These are phyloP conservation scores for Botrytis hyacinthi DNA, from an alignment of 2,329 filamentous ascomycete species.

Conservation along the genomic window DNA sequence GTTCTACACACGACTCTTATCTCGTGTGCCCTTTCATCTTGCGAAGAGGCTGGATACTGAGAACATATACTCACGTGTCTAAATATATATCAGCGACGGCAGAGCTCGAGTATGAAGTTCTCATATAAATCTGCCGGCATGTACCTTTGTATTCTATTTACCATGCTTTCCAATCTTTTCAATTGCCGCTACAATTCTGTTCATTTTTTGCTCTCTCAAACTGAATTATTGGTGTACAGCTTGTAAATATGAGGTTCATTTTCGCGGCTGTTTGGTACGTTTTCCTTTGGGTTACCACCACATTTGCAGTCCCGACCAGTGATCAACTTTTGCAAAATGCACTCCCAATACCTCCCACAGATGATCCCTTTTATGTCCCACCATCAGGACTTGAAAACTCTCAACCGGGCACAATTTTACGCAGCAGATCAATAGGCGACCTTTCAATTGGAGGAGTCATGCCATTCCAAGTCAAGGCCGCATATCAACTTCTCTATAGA, in stretches of 20 bases:
- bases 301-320: background rate
- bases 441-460: constrained; percentile 34
- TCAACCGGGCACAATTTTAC: constrained; percentile 40
- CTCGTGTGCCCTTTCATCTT: background rate
- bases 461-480: constrained; percentile 21
- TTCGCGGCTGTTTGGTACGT: background rate
- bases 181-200: background rate
- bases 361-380: constrained; percentile 42
- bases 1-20: background rate
- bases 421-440: constrained; percentile 29
- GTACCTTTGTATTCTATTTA: background rate
- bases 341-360: constrained; percentile 35
- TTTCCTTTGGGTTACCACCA: background rate
- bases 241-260: background rate
- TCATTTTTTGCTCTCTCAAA: background rate
- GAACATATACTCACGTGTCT: background rate
- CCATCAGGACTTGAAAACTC: constrained; percentile 36
- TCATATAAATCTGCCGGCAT: background rate
- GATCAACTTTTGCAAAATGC: background rate
- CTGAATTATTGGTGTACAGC: too few relatives aligned
- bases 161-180: background rate
- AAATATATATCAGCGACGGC: background rate
- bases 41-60: background rate
- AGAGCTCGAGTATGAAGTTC: background rate
- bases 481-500: constrained; percentile 43